Percentiles rank a stretch among this genome's conserved stretches.
Conservation (phyloP, 2,329 filamentous ascomycete genomes). For the Alternaria ventricosa region DNA sequence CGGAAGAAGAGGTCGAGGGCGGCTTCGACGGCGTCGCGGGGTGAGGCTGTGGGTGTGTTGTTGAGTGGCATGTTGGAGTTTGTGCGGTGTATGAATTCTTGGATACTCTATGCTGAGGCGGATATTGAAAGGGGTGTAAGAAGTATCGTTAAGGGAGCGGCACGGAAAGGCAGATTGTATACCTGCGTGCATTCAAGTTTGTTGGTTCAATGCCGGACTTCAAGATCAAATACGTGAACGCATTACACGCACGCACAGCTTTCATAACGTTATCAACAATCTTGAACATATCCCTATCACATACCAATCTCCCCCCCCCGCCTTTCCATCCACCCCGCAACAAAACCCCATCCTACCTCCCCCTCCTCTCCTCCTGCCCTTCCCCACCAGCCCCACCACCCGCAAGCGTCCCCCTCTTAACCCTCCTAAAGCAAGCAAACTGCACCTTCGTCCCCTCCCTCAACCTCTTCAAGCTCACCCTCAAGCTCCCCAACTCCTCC, state of each 20-base stretch:
- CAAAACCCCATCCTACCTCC: not conserved
- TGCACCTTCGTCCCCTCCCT: slow-evolving; percentile 47
- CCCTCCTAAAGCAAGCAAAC: slow-evolving; percentile 46
- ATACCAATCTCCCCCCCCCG: not conserved
- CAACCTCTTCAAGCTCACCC: slow-evolving; percentile 76
- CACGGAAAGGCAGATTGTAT: not conserved
- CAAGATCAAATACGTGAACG: not conserved
- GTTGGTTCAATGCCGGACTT: not conserved
- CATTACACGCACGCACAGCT: not conserved
- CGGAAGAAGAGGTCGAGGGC: not conserved
- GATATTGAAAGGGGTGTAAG: not conserved
- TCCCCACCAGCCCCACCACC: not conserved
- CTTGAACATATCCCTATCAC: not conserved
- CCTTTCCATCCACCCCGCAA: not conserved
- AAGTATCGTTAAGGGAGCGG: not conserved
- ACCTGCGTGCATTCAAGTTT: not conserved
- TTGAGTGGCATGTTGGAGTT: not conserved
- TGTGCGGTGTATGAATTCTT: not conserved
- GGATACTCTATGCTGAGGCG: not conserved
- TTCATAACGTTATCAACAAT: not conserved
- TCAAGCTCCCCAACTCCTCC: slow-evolving; percentile 87
- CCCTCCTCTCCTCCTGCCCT: slow-evolving; percentile 13
- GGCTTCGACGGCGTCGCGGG: not conserved
- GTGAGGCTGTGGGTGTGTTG: not conserved
- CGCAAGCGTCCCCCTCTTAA: slow-evolving; percentile 25